Evolutionary conservation across 148 eudicot species (phyloP), one percentile per base, ranked within the genome.

Genomic region (Rhododendron vialii): DNA sequence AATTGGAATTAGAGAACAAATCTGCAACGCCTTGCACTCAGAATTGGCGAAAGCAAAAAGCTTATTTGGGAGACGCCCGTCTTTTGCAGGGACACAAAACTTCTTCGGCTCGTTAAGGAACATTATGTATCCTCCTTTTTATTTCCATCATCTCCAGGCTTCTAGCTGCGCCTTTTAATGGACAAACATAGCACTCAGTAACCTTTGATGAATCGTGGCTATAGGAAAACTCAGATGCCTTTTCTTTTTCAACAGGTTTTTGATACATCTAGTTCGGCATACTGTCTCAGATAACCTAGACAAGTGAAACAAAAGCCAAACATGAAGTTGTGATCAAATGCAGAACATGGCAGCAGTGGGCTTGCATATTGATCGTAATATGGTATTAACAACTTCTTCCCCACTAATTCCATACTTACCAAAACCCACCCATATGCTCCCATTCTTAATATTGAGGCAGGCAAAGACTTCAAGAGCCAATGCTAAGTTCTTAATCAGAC

Each of bases 1-100:
- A 20, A 59, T 59, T 59, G 65, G 22, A 59, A 4, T 5, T 22
- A 59, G 26, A 5, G 26, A 61, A 61, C 10, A 22, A 24, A 61
- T 61, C 67, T 61, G 67, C 26, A 22, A 61, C 26, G 3, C 67
- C 67, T 61, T 7, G 8, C 22, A 61, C 67, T 24, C 9, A 20
- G n/a, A 20, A 59, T 59, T 59, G 77, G 50, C 4, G 4, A 48
- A 26, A n/a, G 35, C 41, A 26, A 86, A 74, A 45, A 26, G 59
- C 5, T n/a, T 82, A 7, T 86, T 81, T 82, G 82, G 88, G 76
- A 87, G 77, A 26, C 65, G 9, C 28, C n/a, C 8, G n/a, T 59
- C 65, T 59, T 59, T 59, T 59, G 7, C 5, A 0, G 26, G 28
- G 10, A 61, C 67, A 61, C 10, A n/a, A n/a, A 61, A 59, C n/a